These are phyloP conservation scores for Pseudogymnoascus sp. DNA, from an alignment of 2,329 filamentous ascomycete genomes.

Conservation along the genomic window DNA sequence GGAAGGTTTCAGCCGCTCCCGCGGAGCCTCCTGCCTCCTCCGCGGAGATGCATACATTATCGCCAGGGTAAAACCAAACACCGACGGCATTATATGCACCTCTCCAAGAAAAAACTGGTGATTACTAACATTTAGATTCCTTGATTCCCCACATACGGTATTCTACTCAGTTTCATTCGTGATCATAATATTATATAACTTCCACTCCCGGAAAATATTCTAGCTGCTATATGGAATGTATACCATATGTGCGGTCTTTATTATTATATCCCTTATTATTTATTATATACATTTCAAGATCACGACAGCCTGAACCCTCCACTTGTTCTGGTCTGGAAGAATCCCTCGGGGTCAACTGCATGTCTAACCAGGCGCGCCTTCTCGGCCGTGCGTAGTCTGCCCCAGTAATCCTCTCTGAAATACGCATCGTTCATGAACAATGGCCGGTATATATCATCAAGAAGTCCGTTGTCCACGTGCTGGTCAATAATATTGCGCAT, in stretches of 20 bases:
- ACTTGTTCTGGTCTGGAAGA: slow-evolving; percentile 17
- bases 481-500: background rate
- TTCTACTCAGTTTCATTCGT: background rate
- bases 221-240: background rate
- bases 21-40: background rate
- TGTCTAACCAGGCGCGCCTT: slow-evolving; percentile 18
- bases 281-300: slow-evolving; percentile 10
- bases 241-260: background rate
- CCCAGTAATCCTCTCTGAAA: slow-evolving; percentile 12
- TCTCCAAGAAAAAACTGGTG: background rate
- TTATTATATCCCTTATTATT: background rate
- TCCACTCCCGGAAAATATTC: background rate
- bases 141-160: background rate
- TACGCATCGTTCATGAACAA: slow-evolving; percentile 29
- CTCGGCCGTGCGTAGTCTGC: slow-evolving; percentile 8
- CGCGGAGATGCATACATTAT: background rate
- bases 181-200: background rate
- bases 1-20: background rate
- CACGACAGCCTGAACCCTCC: slow-evolving; percentile 22
- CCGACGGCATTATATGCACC: background rate
- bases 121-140: background rate
- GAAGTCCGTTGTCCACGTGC: slow-evolving; percentile 6
- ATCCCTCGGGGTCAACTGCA: slow-evolving; percentile 22
- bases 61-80: background rate
- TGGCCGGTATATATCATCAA: slow-evolving; percentile 20